phyloP scores from a whole-genome alignment of 495 filamentous ascomycete genomes.

The Trichoderma parareesei region DNA sequence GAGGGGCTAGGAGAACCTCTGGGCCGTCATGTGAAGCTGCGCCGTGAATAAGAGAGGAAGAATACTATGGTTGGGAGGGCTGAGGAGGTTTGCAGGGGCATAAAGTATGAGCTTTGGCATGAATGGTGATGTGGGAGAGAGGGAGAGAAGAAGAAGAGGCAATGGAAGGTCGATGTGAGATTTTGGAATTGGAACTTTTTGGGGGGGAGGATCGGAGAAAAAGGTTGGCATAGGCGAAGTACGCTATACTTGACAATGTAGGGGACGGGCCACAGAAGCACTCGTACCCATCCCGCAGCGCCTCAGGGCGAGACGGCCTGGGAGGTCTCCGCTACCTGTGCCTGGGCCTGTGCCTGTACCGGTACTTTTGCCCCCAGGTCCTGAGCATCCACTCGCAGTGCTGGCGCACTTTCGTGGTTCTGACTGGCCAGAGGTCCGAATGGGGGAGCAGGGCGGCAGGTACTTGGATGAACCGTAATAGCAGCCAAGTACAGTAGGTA shows the following conservation, averaged over 20 bases:
- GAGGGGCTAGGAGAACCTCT: background rate
- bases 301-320: background rate
- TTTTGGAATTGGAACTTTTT: conserved; percentile 3
- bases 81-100: background rate
- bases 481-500: background rate
- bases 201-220: conserved; percentile 1
- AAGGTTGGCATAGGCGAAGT: background rate
- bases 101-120: background rate
- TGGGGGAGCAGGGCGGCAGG: no score
- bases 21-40: background rate
- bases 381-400: no score
- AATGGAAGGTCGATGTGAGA: background rate
- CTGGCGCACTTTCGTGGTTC: no score
- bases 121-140: background rate
- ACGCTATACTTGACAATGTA: background rate
- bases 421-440: no score
- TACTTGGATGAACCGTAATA: background rate
- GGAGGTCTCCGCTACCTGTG: no score
- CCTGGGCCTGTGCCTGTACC: no score
- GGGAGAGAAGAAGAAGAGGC: background rate
- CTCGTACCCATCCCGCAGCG: background rate
- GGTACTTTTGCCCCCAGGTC: no score
- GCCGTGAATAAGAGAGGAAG: background rate
- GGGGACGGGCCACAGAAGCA: background rate
- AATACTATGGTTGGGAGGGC: background rate